Evolutionary conservation across 73 alveolate species (phyloP).

Genomic region (Paramecium pentaurelia): DNA sequence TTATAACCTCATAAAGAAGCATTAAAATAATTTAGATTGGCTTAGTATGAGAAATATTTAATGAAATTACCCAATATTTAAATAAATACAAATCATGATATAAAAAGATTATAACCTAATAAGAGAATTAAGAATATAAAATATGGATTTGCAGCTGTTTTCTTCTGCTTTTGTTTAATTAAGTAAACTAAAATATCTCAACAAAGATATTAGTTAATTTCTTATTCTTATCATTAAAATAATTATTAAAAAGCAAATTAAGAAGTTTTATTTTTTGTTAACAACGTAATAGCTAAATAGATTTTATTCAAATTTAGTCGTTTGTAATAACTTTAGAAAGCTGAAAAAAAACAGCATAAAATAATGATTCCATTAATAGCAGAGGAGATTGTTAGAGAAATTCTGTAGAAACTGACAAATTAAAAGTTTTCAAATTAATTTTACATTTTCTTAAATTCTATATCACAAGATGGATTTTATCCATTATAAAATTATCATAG

Average conservation of each 20-base stretch:
- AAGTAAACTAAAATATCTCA: neutral
- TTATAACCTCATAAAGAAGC: neutral
- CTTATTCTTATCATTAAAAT: neutral
- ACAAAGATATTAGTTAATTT: neutral
- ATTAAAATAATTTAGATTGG: neutral
- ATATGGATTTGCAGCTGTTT: neutral
- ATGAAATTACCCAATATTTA: neutral
- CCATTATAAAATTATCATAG: constrained; percentile 32
- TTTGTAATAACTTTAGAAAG: neutral
- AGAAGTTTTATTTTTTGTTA: constrained; percentile 29
- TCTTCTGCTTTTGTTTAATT: constrained; percentile 3
- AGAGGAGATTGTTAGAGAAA: constrained; percentile 32
- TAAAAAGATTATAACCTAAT: neutral
- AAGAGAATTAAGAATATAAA: constrained; percentile 8
- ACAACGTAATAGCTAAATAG: constrained; percentile 8
- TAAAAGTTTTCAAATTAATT: constrained; percentile 21
- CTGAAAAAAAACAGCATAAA: neutral
- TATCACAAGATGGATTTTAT: constrained; percentile 22
- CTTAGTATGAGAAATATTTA: constrained; percentile 30
- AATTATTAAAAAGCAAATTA: neutral
- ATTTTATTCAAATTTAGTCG: neutral
- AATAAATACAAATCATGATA: neutral
- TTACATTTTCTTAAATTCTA: neutral
- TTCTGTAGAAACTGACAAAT: neutral
- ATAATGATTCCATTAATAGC: neutral